phyloP scores from a whole-genome alignment of 2,329 filamentous ascomycete genomes.

The Alternaria gansuensis region DNA sequence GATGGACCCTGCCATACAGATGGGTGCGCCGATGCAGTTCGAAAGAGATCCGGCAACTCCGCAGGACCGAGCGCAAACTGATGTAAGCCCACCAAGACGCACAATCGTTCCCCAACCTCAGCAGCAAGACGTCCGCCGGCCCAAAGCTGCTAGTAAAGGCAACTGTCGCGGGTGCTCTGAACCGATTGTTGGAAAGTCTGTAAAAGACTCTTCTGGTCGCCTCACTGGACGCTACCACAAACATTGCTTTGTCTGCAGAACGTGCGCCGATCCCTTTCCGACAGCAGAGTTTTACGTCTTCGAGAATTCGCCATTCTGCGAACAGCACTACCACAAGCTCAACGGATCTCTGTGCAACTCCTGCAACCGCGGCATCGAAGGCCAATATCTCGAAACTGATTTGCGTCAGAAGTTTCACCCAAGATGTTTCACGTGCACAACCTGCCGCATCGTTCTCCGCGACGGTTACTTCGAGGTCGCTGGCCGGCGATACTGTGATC shows the following conservation, averaged over 20 bases:
- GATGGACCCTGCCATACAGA: conserved; percentile 53
- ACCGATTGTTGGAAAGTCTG: conserved; percentile 85
- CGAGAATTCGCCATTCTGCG: conserved; percentile 86
- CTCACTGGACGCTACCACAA: conserved; percentile 95
- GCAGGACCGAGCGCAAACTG: conserved; percentile 29
- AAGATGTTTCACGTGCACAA: conserved; percentile 82
- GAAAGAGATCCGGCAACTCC: conserved; percentile 20
- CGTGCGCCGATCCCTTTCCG: conserved; percentile 80
- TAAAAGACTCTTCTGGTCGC: conserved; percentile 91
- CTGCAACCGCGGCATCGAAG: conserved; percentile 89
- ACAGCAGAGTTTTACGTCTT: conserved; percentile 94
- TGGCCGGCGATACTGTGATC: conserved; percentile 83
- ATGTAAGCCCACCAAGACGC: conserved; percentile 20
- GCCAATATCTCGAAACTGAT: conserved; percentile 89
- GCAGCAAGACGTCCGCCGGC: conserved; percentile 34
- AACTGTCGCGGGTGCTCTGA: conserved; percentile 84
- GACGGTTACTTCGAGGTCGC: conserved; percentile 93
- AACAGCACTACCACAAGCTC: conserved; percentile 88
- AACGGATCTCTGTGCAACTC: conserved; percentile 85
- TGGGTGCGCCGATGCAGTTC: conserved; percentile 36
- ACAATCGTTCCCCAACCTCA: conserved; percentile 27
- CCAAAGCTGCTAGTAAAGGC: conserved; percentile 66
- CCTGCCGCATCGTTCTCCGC: conserved; percentile 76
- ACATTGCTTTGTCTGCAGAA: conserved; percentile 89
- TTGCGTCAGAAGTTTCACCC: conserved; percentile 82